phyloP scores from a whole-genome alignment of 1,284 basidiomycete species.

The Sphaerobolus stellatus region DNA sequence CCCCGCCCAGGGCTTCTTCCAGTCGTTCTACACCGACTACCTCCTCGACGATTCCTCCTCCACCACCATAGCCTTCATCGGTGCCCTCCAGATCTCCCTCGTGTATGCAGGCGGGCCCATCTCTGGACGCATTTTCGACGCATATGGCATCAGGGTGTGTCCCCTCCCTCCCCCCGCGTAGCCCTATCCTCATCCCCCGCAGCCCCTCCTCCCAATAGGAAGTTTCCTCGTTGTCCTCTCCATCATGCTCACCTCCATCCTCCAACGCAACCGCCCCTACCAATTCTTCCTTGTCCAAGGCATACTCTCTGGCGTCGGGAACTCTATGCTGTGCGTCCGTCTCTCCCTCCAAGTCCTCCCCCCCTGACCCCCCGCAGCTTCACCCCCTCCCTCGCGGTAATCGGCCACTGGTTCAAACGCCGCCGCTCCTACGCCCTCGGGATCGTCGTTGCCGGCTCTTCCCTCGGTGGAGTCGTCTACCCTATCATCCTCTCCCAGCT shows the following conservation, averaged over 20 bases:
- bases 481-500: constrained; percentile 63
- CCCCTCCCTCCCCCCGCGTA: neutral
- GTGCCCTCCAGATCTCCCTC: constrained; percentile 46
- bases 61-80: constrained; percentile 49
- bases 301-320: constrained; percentile 36
- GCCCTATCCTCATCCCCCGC: constrained; percentile 13
- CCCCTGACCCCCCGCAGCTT: constrained; percentile 43
- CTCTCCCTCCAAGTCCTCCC: neutral
- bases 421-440: constrained; percentile 62
- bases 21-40: constrained; percentile 43
- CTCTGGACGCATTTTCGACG: constrained; percentile 40
- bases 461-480: constrained; percentile 61
- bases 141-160: constrained; percentile 25
- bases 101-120: constrained; percentile 38
- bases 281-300: constrained; percentile 40
- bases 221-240: constrained; percentile 34
- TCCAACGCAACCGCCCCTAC: constrained; percentile 32
- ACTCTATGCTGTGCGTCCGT: constrained; percentile 32
- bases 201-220: constrained; percentile 32
- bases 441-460: constrained; percentile 49
- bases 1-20: constrained; percentile 36
- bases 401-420: constrained; percentile 53
- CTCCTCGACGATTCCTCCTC: constrained; percentile 33
- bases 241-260: constrained; percentile 40
- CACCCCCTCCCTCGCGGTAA: constrained; percentile 53